phyloP scores from a whole-genome alignment of 768 basidiomycete species.

The Lanmaoa pseudosensibilis region DNA sequence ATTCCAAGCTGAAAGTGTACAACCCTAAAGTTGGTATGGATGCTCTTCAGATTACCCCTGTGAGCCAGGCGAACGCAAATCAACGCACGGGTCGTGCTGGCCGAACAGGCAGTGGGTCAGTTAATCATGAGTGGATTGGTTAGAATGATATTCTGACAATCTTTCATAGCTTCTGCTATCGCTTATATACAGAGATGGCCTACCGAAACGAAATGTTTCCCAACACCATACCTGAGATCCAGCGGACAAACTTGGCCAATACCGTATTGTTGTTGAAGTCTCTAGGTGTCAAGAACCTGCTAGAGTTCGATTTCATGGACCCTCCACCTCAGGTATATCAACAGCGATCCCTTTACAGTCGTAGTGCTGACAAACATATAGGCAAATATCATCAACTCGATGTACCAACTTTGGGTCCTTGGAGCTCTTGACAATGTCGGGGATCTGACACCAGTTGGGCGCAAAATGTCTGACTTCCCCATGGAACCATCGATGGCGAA shows the following conservation, averaged over 20 bases:
- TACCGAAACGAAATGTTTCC: slow-evolving; percentile 94
- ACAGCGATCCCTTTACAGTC: neutral
- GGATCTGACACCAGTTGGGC: slow-evolving; percentile 88
- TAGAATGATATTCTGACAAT: slow-evolving; percentile 2
- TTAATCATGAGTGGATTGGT: slow-evolving; percentile 5
- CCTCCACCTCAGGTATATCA: slow-evolving; percentile 90
- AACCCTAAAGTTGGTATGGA: slow-evolving; percentile 99
- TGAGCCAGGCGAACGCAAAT: slow-evolving; percentile 97
- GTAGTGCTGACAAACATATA: slow-evolving; percentile 30
- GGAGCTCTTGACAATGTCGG: slow-evolving; percentile 97
- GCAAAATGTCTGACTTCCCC: slow-evolving; percentile 99
- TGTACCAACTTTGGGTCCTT: slow-evolving; percentile 99
- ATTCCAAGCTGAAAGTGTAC: slow-evolving; percentile 97
- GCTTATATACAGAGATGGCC: slow-evolving; percentile 96
- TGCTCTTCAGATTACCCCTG: slow-evolving; percentile 96
- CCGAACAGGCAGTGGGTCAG: slow-evolving; percentile 91
- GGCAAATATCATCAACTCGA: slow-evolving; percentile 97
- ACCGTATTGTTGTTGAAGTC: slow-evolving; percentile 94
- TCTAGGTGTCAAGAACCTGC: slow-evolving; percentile 91
- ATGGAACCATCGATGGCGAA: slow-evolving; percentile 99
- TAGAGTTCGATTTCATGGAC: slow-evolving; percentile 99
- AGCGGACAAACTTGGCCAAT: slow-evolving; percentile 95
- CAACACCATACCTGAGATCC: slow-evolving; percentile 97
- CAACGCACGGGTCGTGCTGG: slow-evolving; percentile 97
- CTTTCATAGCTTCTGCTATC: slow-evolving; percentile 79